A percentile compares a stretch with the other conserved stretches of the same genome.
phyloP scores from a whole-genome alignment of 2,329 filamentous ascomycete species.

The Scleromitrula shiraiana region DNA sequence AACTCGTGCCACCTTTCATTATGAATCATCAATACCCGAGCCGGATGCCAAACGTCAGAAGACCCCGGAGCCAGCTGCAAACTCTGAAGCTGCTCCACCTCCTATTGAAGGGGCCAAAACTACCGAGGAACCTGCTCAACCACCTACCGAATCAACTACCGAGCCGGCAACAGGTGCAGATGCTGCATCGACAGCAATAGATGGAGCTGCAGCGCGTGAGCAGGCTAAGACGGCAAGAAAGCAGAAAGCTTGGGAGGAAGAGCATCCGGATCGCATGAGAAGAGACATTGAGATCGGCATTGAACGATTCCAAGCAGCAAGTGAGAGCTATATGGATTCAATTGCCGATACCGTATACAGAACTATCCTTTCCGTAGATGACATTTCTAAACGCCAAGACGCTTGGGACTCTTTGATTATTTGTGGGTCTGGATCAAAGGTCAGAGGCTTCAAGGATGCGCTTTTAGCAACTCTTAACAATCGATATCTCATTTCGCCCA shows the following conservation, averaged over 20 bases:
- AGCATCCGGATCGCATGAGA: slow-evolving; percentile 46
- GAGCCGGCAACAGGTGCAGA: slow-evolving; percentile 12
- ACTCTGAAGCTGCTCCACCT: slow-evolving; percentile 12
- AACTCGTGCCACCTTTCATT: slow-evolving; percentile 62
- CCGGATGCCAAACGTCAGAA: slow-evolving; percentile 36
- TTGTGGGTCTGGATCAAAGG: slow-evolving; percentile 73
- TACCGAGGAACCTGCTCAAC: slow-evolving; percentile 2
- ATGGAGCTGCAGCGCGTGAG: slow-evolving; percentile 20
- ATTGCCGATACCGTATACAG: slow-evolving; percentile 80
- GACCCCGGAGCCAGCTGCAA: slow-evolving; percentile 26
- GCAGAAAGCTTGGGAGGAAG: slow-evolving; percentile 26
- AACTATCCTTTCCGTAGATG: slow-evolving; percentile 73
- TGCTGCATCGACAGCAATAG: slow-evolving; percentile 13
- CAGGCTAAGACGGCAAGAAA: slow-evolving; percentile 24
- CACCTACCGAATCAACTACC: slow-evolving; percentile 8
- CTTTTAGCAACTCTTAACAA: slow-evolving; percentile 70
- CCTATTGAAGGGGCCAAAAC: slow-evolving; percentile 11
- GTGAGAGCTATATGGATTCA: slow-evolving; percentile 67
- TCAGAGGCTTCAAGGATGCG: slow-evolving; percentile 78
- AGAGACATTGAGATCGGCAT: slow-evolving; percentile 68
- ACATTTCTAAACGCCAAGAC: slow-evolving; percentile 73
- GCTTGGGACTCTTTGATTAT: slow-evolving; percentile 92
- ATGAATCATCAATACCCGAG: slow-evolving; percentile 51
- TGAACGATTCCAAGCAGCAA: slow-evolving; percentile 64
- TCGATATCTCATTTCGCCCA: slow-evolving; percentile 85